Conservation (phyloP, 2,329 filamentous ascomycete genomes). For the Phyllosticta citriasiana region DNA sequence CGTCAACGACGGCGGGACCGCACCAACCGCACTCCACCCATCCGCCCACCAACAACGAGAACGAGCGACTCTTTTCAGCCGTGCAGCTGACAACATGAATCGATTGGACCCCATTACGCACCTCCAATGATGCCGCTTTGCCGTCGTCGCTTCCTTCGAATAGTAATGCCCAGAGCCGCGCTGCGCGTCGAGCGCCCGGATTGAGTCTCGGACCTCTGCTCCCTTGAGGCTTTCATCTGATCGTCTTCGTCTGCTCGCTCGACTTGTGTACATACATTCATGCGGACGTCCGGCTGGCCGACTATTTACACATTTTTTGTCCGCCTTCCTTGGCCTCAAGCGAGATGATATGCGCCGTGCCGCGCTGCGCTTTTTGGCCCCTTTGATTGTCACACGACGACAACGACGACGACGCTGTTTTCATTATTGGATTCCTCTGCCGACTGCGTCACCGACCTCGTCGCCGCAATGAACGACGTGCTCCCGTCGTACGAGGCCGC, state of each 20-base stretch:
- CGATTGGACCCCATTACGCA: neutral
- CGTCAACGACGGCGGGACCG: too few species aligned
- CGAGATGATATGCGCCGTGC: too few species aligned
- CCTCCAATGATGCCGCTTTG: neutral
- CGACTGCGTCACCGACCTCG: neutral
- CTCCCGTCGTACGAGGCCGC: constrained; percentile 52
- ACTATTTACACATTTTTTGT: too few species aligned
- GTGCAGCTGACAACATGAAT: neutral
- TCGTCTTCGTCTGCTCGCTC: neutral
- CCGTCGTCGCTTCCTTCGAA: neutral
- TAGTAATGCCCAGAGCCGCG: neutral
- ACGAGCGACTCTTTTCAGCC: neutral
- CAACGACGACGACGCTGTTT: neutral
- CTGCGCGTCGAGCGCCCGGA: neutral
- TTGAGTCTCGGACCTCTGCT: neutral
- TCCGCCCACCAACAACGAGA: neutral
- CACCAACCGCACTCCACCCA: too few species aligned
- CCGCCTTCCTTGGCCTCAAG: too few species aligned
- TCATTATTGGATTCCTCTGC: neutral
- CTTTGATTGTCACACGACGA: too few species aligned
- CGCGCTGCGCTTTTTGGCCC: too few species aligned
- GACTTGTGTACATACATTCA: neutral
- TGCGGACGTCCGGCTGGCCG: neutral
- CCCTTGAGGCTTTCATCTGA: neutral
- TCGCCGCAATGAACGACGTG: constrained; percentile 41